Evolutionary conservation across 2,329 filamentous ascomycete species (phyloP).

Genomic region (Neoascochyta sp.): DNA sequence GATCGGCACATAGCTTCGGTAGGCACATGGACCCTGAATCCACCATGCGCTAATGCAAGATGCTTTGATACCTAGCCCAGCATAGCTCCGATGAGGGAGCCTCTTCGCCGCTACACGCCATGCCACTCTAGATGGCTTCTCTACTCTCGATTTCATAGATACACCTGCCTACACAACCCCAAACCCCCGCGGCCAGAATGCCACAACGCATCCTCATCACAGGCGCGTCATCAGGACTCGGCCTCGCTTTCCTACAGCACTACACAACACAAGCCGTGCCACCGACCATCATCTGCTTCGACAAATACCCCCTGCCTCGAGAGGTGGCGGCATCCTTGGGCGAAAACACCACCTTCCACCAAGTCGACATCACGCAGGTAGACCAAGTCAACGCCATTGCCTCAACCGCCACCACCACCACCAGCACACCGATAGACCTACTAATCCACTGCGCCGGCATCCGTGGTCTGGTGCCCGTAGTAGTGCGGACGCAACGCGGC

Average conservation of each 20-base stretch:
- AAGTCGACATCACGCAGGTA: conserved; percentile 13
- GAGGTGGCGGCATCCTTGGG: too few relatives aligned
- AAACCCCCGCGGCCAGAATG: too few relatives aligned
- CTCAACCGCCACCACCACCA: conserved; percentile 11
- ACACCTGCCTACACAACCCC: too few relatives aligned
- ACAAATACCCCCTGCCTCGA: conserved; percentile 13
- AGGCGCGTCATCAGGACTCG: conserved; percentile 92
- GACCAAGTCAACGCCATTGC: conserved; percentile 1
- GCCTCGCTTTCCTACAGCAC: conserved; percentile 54
- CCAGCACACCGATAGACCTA: conserved; percentile 32
- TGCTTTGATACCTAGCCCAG: too few relatives aligned
- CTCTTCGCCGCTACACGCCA: too few relatives aligned
- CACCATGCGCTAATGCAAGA: conserved; percentile 10
- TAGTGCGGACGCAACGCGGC: conserved; percentile 18
- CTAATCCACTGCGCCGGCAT: conserved; percentile 46
- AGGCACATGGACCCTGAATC: conserved; percentile 6
- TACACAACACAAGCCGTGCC: conserved; percentile 13
- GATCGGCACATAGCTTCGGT: conserved; percentile 8
- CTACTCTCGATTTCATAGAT: too few relatives aligned
- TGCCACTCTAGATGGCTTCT: too few relatives aligned
- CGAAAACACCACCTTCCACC: conserved; percentile 8
- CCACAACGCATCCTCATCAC: conserved; percentile 72
- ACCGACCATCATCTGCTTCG: conserved; percentile 18
- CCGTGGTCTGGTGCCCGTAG: conserved; percentile 41
- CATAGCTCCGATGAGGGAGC: too few relatives aligned